These are phyloP conservation scores for Rhodotorula sp. DNA, from an alignment of 1,284 basidiomycete genomes.

Conservation along the genomic window DNA sequence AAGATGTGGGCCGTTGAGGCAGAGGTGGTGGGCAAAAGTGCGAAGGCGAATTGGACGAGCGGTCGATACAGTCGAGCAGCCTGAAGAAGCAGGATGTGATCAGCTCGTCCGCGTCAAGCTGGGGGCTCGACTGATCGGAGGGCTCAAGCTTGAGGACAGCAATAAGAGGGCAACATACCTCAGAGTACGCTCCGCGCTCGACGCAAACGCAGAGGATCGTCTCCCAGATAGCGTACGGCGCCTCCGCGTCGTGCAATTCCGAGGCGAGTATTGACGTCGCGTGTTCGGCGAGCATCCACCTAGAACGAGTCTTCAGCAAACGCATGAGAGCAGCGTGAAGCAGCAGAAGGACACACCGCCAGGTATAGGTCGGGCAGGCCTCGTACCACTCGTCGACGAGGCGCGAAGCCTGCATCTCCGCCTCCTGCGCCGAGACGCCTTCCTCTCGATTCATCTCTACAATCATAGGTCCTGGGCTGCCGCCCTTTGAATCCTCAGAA, in stretches of 20 bases:
- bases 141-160: too few relatives aligned
- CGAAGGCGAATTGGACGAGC: conserved; percentile 1
- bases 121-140: too few relatives aligned
- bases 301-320: neutral
- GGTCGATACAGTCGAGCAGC: conserved; percentile 5
- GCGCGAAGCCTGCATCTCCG: neutral
- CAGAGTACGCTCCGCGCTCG: neutral
- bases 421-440: conserved; percentile 6
- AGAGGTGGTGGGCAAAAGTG: neutral
- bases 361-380: neutral
- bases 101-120: neutral
- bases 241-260: neutral
- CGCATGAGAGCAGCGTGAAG: too few relatives aligned
- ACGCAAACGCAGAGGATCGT: conserved; percentile 3
- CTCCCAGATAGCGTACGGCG: neutral
- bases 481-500: neutral
- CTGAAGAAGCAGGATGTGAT: neutral
- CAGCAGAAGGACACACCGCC: neutral
- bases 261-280: conserved; percentile 6
- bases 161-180: conserved; percentile 16
- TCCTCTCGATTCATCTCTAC: neutral
- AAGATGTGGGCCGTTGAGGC: neutral
- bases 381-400: conserved; percentile 21
- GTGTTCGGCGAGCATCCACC: conserved; percentile 20
- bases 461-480: neutral